Evolutionary conservation across 805 yeast species (phyloP).

Genomic region (Cyberlindnera subsufficiens): DNA sequence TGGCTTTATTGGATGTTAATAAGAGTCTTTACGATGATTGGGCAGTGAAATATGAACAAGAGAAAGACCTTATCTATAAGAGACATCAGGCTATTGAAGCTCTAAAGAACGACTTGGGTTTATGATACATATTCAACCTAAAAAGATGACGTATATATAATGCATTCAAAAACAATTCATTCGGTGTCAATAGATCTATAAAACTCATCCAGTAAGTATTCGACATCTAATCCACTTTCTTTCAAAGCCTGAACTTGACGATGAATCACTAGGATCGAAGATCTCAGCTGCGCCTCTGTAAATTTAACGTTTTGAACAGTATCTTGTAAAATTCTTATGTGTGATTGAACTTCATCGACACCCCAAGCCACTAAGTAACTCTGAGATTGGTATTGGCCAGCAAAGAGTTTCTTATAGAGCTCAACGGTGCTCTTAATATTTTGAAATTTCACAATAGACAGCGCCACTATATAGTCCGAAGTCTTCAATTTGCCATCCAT

Average conservation of each 20-base stretch:
- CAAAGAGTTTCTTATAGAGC: constrained; percentile 49
- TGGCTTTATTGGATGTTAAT: constrained; percentile 17
- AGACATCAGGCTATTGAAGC: constrained; percentile 10
- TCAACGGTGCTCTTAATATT: constrained; percentile 51
- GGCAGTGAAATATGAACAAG: constrained; percentile 16
- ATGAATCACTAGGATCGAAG: constrained; percentile 47
- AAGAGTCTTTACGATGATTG: constrained; percentile 16
- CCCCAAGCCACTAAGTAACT: constrained; percentile 48
- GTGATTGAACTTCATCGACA: constrained; percentile 4
- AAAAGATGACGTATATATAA: background rate
- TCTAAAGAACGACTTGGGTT: constrained; percentile 10
- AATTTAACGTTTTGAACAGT: constrained; percentile 61
- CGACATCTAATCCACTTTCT: constrained; percentile 67
- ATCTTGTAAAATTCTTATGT: constrained; percentile 65
- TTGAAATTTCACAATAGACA: constrained; percentile 59
- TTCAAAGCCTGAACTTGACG: constrained; percentile 60
- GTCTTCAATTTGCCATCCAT: constrained; percentile 44
- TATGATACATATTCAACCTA: background rate
- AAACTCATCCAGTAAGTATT: constrained; percentile 21
- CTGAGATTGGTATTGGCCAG: constrained; percentile 33
- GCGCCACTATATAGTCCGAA: constrained; percentile 48
- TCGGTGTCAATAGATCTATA: constrained; percentile 16
- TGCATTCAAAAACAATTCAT: constrained; percentile 2
- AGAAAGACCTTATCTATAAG: constrained; percentile 10
- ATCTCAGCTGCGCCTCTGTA: constrained; percentile 44